A percentile compares a stretch with the other conserved stretches of the same genome.
Evolutionary conservation across 1,284 basidiomycete species (phyloP).

Genomic region (Ustilago esculenta): DNA sequence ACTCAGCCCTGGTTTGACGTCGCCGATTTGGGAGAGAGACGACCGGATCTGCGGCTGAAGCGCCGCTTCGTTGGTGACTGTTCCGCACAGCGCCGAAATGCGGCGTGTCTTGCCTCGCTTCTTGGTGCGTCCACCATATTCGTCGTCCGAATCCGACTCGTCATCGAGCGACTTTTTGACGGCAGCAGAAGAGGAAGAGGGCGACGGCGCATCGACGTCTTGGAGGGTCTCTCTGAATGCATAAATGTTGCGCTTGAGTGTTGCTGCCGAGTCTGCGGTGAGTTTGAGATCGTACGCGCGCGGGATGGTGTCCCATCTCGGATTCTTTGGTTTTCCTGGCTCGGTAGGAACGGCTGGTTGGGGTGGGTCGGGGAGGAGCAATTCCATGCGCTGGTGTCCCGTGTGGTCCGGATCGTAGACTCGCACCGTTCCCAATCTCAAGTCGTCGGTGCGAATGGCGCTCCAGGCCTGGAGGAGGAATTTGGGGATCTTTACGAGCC

Average conservation of each 20-base stretch:
- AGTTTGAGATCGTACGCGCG: constrained; percentile 60
- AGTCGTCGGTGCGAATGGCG: constrained; percentile 68
- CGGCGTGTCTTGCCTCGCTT: constrained; percentile 27
- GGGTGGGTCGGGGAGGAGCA: constrained; percentile 57
- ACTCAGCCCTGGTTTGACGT: constrained; percentile 23
- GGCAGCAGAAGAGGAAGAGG: background rate
- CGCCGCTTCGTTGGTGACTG: constrained; percentile 61
- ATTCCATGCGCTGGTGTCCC: constrained; percentile 63
- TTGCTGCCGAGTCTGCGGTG: constrained; percentile 48
- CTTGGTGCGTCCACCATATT: constrained; percentile 15
- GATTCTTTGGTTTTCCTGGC: constrained; percentile 23
- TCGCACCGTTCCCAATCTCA: constrained; percentile 69
- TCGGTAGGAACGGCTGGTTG: constrained; percentile 46
- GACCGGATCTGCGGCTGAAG: constrained; percentile 56
- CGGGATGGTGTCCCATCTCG: constrained; percentile 45
- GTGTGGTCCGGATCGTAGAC: constrained; percentile 68
- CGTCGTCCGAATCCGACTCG: constrained; percentile 22
- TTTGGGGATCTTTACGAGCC: constrained; percentile 69
- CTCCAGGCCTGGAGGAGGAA: constrained; percentile 71
- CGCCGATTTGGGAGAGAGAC: constrained; percentile 1
- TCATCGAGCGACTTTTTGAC: constrained; percentile 15
- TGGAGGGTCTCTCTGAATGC: constrained; percentile 59
- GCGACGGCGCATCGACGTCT: constrained; percentile 11
- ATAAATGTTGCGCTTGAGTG: constrained; percentile 55
- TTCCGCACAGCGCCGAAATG: constrained; percentile 54